Evolutionary conservation across 202 grass and related monocot species (phyloP), one percentile per base, ranked within the genome.

Genomic region (Hordeum pubiflorum): DNA sequence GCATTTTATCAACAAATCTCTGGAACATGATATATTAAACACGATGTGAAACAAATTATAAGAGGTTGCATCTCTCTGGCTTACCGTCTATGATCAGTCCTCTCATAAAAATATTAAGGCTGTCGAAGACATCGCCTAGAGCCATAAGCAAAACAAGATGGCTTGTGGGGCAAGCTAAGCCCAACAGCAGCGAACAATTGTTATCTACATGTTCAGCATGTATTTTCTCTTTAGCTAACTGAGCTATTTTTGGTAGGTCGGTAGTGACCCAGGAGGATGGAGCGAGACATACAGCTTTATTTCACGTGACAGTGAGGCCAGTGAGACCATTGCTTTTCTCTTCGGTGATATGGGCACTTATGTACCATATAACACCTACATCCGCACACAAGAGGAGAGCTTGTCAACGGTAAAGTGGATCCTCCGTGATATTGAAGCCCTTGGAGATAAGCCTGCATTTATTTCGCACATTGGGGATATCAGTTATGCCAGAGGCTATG

Each of bases 331-430:
- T 41, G 90, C 96, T 2, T 84, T 98, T 89, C 88, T 95, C 3
- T 94, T 95, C 76, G 96, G 92, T 75, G 96, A 98, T 81, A 88
- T 98, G 92, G 96, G 96, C 55, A 94, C 95, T 54, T 94, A 94
- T 70, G 64, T 89, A 18, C 92, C 95, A 63, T 98, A 95, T 32
- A 61, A 84, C 58, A 98, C 95, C 58, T 98, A 94, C 70, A 72
- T 82, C n/a, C 88, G 90, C 40, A 94, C 84, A 62, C 92, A 98
- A 88, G 80, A 80, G 18, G 96, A 98, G 85, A 93, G 92, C 83
- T 82, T 85, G 27, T 93, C 78, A 3, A 98, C 92, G 20, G 77
- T 98, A 46, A 95, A 98, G 74, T 95, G 88, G 86, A 93, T 98
- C 75, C 88, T 98, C 29, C 87, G 74, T 21, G 96, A 98, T 66